Conservation (phyloP, 2,329 filamentous ascomycete genomes). For the Alternaria triticimaculans region DNA sequence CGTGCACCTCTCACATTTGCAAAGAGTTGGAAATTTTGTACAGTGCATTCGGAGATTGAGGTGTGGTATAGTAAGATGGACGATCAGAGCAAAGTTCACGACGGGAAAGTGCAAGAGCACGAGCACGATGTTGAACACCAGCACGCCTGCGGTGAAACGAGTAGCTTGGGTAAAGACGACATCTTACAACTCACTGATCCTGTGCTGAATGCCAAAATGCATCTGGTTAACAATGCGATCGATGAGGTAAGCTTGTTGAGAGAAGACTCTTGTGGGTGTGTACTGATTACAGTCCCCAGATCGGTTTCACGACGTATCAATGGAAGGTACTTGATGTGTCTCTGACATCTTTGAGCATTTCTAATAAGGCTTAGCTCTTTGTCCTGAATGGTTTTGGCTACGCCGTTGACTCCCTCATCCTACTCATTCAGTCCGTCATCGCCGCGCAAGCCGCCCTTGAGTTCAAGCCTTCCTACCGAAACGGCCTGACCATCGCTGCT, state of each 20-base stretch:
- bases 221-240: slow-evolving; percentile 67
- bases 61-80: slow-evolving; percentile 3
- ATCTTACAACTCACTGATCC: slow-evolving; percentile 64
- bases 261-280: slow-evolving; percentile 48
- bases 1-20: slow-evolving; percentile 4
- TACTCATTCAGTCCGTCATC: slow-evolving; percentile 69
- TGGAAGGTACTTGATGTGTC: slow-evolving; percentile 54
- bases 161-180: slow-evolving; percentile 52
- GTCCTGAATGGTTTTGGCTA: slow-evolving; percentile 68
- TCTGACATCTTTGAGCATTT: neutral
- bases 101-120: slow-evolving; percentile 8
- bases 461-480: slow-evolving; percentile 62
- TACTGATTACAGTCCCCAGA: neutral
- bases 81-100: neutral
- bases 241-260: slow-evolving; percentile 7
- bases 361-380: slow-evolving; percentile 52
- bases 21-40: neutral
- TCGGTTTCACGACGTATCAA: slow-evolving; percentile 11
- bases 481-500: slow-evolving; percentile 67
- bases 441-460: slow-evolving; percentile 64
- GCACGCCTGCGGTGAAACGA: slow-evolving; percentile 11
- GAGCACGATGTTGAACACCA: slow-evolving; percentile 11
- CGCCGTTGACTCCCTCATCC: slow-evolving; percentile 63
- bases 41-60: neutral
- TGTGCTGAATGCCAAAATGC: slow-evolving; percentile 70